Conservation (phyloP, 148 eudicot species). For the Talinum fruticosum region DNA sequence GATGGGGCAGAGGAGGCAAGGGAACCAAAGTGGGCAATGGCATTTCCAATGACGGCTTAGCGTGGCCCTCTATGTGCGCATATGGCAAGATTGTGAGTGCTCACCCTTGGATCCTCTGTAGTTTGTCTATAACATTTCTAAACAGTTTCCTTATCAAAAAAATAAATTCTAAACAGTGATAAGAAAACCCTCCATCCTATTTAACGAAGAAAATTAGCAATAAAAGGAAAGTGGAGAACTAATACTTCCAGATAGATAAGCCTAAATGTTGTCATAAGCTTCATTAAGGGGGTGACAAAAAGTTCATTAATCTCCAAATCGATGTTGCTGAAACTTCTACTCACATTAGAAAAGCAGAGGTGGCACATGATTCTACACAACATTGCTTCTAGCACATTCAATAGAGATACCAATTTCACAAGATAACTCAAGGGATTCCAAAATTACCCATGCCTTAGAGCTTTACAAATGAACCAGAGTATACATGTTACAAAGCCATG, state of each 20-base stretch:
- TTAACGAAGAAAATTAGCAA: not conserved
- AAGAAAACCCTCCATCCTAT: not conserved
- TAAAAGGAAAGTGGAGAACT: not conserved
- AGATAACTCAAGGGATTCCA: not conserved
- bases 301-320: not conserved
- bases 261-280: not conserved
- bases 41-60: not conserved
- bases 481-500: not conserved
- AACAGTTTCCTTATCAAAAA: too few relatives aligned
- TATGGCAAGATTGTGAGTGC: not conserved
- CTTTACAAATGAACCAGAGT: not conserved
- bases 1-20: not conserved
- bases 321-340: not conserved
- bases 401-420: not conserved
- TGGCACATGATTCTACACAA: not conserved
- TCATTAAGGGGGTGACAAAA: not conserved
- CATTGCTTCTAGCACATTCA: not conserved
- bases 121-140: not conserved
- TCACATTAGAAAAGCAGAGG: not conserved
- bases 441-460: not conserved
- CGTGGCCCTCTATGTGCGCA: not conserved
- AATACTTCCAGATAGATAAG: not conserved
- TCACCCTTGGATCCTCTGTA: not conserved
- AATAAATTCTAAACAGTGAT: too few relatives aligned
- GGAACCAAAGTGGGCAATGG: not conserved